A percentile compares a stretch with the other conserved stretches of the same genome.
Conservation (phyloP, 1,284 basidiomycete species). For the Sutorius eximius region DNA sequence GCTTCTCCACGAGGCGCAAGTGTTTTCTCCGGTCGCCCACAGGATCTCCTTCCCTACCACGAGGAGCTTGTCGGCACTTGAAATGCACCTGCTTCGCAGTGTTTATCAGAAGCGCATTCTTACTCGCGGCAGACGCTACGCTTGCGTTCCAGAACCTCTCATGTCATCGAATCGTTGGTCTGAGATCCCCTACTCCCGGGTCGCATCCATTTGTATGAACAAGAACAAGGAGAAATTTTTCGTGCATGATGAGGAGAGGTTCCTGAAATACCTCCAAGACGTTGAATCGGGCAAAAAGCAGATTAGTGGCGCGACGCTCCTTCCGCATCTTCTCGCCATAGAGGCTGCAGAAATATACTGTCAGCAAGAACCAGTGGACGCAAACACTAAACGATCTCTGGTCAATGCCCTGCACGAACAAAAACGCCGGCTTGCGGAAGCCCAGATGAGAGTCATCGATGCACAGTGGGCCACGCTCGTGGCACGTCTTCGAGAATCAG, state of each 20-base stretch:
- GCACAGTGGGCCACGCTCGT: slow-evolving; percentile 68
- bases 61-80: slow-evolving; percentile 8
- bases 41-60: slow-evolving; percentile 30
- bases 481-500: slow-evolving; percentile 49
- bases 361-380: accelerated
- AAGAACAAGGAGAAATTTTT: slow-evolving; percentile 53
- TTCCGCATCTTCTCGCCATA: slow-evolving; percentile 56
- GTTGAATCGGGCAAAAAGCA: slow-evolving; percentile 54
- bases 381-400: neutral
- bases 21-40: slow-evolving; percentile 18
- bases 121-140: slow-evolving; percentile 50
- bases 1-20: slow-evolving; percentile 45
- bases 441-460: slow-evolving; percentile 48
- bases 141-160: slow-evolving; percentile 53
- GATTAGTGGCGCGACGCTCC: slow-evolving; percentile 62
- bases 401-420: slow-evolving; percentile 24
- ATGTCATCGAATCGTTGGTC: slow-evolving; percentile 64
- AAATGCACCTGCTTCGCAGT: slow-evolving; percentile 46
- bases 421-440: slow-evolving; percentile 32
- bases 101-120: slow-evolving; percentile 57
- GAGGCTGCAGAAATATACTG: slow-evolving; percentile 34
- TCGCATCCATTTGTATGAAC: slow-evolving; percentile 62
- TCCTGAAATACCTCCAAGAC: slow-evolving; percentile 52
- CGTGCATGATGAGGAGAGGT: slow-evolving; percentile 56
- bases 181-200: slow-evolving; percentile 53